phyloP scores from a whole-genome alignment of 208 protist species.

The Histomonas meleagridis region DNA sequence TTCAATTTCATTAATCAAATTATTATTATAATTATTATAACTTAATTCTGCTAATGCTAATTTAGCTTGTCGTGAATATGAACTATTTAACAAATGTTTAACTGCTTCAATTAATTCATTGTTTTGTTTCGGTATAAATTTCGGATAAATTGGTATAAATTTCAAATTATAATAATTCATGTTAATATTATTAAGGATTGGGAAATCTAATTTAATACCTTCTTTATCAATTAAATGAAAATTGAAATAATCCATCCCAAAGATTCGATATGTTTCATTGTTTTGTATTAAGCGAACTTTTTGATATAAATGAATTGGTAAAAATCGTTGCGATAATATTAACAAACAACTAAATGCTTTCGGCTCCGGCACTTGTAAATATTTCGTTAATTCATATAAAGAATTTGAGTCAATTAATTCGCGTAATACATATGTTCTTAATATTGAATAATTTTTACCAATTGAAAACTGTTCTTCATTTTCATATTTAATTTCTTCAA shows the following conservation, averaged over 20 bases:
- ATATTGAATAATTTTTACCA: background rate
- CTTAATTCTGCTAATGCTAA: background rate
- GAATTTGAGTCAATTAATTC: background rate
- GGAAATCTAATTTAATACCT: constrained; percentile 4
- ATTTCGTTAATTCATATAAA: background rate
- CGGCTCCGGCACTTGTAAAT: background rate
- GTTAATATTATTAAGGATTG: too few species aligned
- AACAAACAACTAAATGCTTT: background rate
- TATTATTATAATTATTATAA: too few species aligned
- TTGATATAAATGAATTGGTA: background rate
- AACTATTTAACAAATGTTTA: background rate
- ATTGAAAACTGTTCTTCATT: background rate
- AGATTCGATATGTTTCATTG: background rate
- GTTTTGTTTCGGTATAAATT: background rate
- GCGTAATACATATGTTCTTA: background rate
- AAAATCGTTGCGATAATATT: background rate
- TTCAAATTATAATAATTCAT: too few species aligned
- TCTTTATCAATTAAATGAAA: background rate
- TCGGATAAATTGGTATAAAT: background rate
- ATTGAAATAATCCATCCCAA: background rate
- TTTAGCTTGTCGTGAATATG: background rate
- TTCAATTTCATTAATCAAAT: too few species aligned
- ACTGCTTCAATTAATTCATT: background rate
- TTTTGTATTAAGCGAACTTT: background rate
- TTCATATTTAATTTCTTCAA: background rate